A percentile compares a stretch with the other conserved stretches of the same genome.
Conservation (phyloP, 106 monocot genomes). For the Phalaenopsis equestris region DNA sequence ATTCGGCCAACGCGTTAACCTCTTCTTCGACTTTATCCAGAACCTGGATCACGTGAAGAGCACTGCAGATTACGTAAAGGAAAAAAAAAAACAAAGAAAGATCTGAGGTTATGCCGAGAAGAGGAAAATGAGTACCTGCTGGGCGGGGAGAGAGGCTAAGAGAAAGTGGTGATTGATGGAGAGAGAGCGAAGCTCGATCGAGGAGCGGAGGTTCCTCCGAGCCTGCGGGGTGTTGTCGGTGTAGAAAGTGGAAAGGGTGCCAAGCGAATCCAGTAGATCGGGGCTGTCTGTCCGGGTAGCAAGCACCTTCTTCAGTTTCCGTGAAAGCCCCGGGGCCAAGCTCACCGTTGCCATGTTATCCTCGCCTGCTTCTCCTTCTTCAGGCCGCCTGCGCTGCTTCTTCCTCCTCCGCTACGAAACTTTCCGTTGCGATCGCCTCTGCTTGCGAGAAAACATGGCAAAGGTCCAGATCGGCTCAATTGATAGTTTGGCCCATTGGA, state of each 20-base stretch:
- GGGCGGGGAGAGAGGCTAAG: conserved; percentile 79
- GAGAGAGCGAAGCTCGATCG: conserved; percentile 72
- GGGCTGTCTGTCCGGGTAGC: conserved; percentile 86
- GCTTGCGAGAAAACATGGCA: no score
- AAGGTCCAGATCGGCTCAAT: no score
- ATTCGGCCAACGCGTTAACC: conserved; percentile 55
- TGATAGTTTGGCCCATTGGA: no score
- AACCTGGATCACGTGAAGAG: conserved; percentile 32
- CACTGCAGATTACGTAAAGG: not conserved
- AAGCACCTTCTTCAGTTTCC: conserved; percentile 93
- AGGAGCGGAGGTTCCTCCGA: conserved; percentile 86
- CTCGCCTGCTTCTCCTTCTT: conserved; percentile 1
- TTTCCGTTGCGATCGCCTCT: no score
- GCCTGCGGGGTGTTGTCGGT: conserved; percentile 73
- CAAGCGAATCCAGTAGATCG: conserved; percentile 73
- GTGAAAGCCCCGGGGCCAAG: conserved; percentile 60
- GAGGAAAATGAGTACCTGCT: conserved; percentile 30
- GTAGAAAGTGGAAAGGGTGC: conserved; percentile 87
- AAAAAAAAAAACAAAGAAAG: not conserved
- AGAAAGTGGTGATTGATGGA: conserved; percentile 90
- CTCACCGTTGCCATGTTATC: conserved; percentile 39
- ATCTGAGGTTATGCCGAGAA: not conserved
- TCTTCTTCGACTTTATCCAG: conserved; percentile 71
- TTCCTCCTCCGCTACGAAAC: no score
- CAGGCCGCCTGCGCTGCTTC: not conserved